Base-by-base conservation (phyloP, 2,329 filamentous ascomycete genomes). In the Endocalyx cinctus region DNA sequence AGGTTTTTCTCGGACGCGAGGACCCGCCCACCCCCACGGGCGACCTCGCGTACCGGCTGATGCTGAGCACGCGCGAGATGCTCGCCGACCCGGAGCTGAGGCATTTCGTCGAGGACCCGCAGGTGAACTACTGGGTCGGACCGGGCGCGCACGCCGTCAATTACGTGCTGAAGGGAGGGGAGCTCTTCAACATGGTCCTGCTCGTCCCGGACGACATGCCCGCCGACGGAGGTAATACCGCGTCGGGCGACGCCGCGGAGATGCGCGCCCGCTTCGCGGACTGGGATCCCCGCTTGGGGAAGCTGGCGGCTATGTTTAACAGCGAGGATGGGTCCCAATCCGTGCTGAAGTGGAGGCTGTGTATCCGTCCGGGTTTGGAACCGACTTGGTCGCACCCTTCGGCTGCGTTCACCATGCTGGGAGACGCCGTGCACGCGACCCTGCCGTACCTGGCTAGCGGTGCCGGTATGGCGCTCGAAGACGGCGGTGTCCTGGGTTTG, bases 381-480 rank as follows among this genome's bases (percentile, higher is more conserved):
- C n/a, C n/a, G n/a, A 59, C 62, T 1, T 82, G 79, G 78, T 72
- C 65, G 0, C 69, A 81, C 41, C 55, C 67, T 0, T 70, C 65
- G 0, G 75, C 68, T 0, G 59, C 70, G 0, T 78, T 79, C 45
- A 71, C 73, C 0, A 66, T 82, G 47, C 60, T 82, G 0, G 79
- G 79, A 0, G 79, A 83, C 45, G 74, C 41, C 5, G 38, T 41
- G 13, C 41, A 83, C 41, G 77, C 79, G 1, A 82, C 76, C 0
- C 60, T 83, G 0, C 79, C 79, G 0, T 83, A 83, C 47, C 60
- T 79, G 0, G 74, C 74, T 2, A 52, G 39, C 20, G 66, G 73
- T 3, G 75, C 74, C 0, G 74, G 74, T 3, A 79, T 79, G 74
- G 69, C 70, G 4, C 60, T 80, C 1, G 77, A 81, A 51, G 77